Percentiles rank a stretch among this genome's conserved stretches.
These are phyloP conservation scores for Trametes cingulata DNA, from an alignment of 768 basidiomycete species.

Conservation along the genomic window DNA sequence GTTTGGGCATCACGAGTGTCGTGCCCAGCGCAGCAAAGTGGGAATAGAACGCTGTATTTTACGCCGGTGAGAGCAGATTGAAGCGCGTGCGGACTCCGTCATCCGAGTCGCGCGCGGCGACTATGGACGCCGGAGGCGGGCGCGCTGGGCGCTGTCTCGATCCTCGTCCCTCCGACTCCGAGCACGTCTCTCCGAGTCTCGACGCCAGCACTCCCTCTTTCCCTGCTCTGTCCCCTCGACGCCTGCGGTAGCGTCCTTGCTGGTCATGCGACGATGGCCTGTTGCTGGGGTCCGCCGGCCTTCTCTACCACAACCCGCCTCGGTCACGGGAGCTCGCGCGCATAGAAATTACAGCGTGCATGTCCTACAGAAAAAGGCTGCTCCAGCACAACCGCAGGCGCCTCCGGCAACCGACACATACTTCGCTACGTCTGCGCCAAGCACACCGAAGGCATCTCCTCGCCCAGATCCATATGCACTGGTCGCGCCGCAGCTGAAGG, in stretches of 20 bases:
- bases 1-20: too few species aligned
- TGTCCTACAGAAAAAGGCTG: conserved; percentile 23
- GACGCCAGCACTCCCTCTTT: not conserved
- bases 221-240: conserved; percentile 5
- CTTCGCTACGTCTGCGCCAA: conserved; percentile 7
- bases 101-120: conserved; percentile 1
- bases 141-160: conserved; percentile 15
- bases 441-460: conserved; percentile 6
- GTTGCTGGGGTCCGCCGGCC: conserved; percentile 27
- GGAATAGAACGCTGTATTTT: not conserved
- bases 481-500: conserved; percentile 70
- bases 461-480: conserved; percentile 67
- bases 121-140: conserved; percentile 9
- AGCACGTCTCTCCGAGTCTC: conserved; percentile 2
- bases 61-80: not conserved
- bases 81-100: conserved; percentile 7
- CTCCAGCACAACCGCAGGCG: conserved; percentile 15
- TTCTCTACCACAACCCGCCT: conserved; percentile 13
- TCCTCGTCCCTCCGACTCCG: conserved; percentile 3
- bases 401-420: conserved; percentile 35
- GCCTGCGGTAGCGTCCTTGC: conserved; percentile 27
- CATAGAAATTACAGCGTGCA: conserved; percentile 29
- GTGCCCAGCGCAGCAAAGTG: too few species aligned
- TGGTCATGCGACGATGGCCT: conserved; percentile 36
- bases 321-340: conserved; percentile 26